Evolutionary conservation across 345 rosid species (phyloP).

Genomic region (Nasturtium officinale): DNA sequence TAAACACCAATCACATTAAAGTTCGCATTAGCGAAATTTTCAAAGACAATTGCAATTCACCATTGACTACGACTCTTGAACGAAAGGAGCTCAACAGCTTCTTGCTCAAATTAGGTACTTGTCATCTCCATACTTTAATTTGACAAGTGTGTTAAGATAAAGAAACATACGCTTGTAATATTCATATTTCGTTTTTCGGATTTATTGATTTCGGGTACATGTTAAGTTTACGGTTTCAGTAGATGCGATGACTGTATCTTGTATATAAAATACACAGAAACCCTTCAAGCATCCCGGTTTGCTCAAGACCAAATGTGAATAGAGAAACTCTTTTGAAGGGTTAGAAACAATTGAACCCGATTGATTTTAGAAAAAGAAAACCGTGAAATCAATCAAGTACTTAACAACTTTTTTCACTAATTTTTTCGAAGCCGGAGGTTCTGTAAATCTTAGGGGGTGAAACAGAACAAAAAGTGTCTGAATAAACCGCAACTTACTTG

Average conservation of each 20-base stretch:
- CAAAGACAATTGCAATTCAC: neutral
- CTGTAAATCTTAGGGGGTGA: neutral
- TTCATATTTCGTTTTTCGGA: neutral
- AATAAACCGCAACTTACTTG: conserved; percentile 49
- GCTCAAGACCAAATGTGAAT: neutral
- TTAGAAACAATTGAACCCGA: neutral
- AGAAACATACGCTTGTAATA: neutral
- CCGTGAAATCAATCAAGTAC: conserved; percentile 11
- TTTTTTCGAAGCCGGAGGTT: neutral
- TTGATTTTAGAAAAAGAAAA: neutral
- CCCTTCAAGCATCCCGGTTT: neutral
- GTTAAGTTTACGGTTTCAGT: neutral
- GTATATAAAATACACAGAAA: neutral
- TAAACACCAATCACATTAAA: neutral
- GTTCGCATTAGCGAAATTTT: neutral
- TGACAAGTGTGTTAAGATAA: neutral
- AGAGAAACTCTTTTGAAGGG: neutral
- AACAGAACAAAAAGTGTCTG: neutral
- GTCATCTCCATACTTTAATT: neutral
- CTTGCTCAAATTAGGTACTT: neutral
- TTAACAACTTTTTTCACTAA: conserved; percentile 1
- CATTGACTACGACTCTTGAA: neutral
- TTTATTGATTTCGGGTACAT: neutral
- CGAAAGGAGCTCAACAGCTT: neutral
- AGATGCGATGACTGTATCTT: neutral